These are phyloP conservation scores for Fomitopsis pinicola DNA, from an alignment of 1,284 basidiomycete genomes.

Conservation along the genomic window DNA sequence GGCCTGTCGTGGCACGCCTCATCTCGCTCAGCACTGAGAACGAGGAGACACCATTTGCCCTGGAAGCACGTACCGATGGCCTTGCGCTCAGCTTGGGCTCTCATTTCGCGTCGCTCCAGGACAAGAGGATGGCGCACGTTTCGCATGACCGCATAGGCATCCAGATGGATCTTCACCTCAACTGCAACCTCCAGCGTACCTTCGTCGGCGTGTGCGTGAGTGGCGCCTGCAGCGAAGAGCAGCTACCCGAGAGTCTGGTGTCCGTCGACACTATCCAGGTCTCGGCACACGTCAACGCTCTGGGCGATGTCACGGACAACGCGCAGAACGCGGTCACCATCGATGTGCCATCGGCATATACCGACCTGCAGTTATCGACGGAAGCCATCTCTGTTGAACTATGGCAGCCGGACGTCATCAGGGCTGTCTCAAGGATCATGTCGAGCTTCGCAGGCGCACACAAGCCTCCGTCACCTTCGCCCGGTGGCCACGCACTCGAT, in stretches of 20 bases:
- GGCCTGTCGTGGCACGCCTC: conserved; percentile 43
- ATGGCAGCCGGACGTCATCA: conserved; percentile 67
- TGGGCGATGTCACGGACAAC: conserved; percentile 47
- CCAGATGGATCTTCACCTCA: conserved; percentile 20
- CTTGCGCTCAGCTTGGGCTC: conserved; percentile 18
- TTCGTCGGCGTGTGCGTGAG: conserved; percentile 24
- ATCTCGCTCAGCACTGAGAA: conserved; percentile 37
- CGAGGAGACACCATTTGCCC: conserved; percentile 37
- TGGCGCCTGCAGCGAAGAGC: conserved; percentile 8
- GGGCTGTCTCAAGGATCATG: conserved; percentile 44
- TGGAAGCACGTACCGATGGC: conserved; percentile 36
- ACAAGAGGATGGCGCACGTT: conserved; percentile 14
- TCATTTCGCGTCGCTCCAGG: conserved; percentile 19
- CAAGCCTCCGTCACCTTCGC: conserved; percentile 7
- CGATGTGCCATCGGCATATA: conserved; percentile 45
- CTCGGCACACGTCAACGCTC: conserved; percentile 35
- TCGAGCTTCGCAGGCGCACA: conserved; percentile 24
- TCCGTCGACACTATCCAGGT: conserved; percentile 56
- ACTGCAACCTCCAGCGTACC: conserved; percentile 18
- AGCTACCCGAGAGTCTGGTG: conserved; percentile 36
- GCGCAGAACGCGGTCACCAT: conserved; percentile 41
- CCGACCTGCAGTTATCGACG: conserved; percentile 47
- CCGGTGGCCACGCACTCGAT: conserved; percentile 30
- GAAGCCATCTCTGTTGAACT: conserved; percentile 69
- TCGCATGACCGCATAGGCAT: conserved; percentile 20